Base-by-base conservation (phyloP, 2,329 filamentous ascomycete genomes). In the Cryphonectria nitschkei region DNA sequence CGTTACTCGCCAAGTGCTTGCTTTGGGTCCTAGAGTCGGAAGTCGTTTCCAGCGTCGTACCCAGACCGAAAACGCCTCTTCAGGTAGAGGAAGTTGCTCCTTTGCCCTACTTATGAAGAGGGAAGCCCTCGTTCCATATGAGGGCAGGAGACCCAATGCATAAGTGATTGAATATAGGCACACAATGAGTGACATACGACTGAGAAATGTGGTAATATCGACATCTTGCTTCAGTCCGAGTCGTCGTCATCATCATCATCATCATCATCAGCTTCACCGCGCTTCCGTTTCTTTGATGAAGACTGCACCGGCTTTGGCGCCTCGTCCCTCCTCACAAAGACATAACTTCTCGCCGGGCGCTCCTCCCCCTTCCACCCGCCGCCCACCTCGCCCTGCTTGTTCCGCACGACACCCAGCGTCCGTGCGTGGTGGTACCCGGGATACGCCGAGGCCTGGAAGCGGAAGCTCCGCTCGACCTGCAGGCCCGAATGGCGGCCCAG, bases 401-500 rank as follows among this genome's bases (percentile, higher is more conserved):
- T 86, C 75, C 80, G 82, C 54, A 91, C 85, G 2, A 89, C 89
- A 1, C 93, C 93, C 71, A 94, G 79, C 4, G 93, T 95, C 71
- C 93, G 80, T 22, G 91, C 90, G 81, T 95, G 92, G 72, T 80
- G 84, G 79, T 96, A 96, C 0, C 90, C 90, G 0, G 91, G 92
- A 78, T 95, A 96, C 34, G 86, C 88, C 22, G 76, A 81, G 6
- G 88, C 85, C 73, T 88, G 85, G 77, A 96, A 96, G 70, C 81
- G 82, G 78, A 92, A 95, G 79, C 91, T 94, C 76, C 87, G 83
- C 75, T 90, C 85, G 50, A 94, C 91, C 76, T 88, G 87, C 66
- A 95, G 82, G 6, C 92, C 93, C 5, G 86, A 85, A 79, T 97
- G 93, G 8, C 95, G 87, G 1, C 89, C 96, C 39, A 99, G 84